Conservation (phyloP, 495 filamentous ascomycete genomes). For the Achaetomiella virescens region DNA sequence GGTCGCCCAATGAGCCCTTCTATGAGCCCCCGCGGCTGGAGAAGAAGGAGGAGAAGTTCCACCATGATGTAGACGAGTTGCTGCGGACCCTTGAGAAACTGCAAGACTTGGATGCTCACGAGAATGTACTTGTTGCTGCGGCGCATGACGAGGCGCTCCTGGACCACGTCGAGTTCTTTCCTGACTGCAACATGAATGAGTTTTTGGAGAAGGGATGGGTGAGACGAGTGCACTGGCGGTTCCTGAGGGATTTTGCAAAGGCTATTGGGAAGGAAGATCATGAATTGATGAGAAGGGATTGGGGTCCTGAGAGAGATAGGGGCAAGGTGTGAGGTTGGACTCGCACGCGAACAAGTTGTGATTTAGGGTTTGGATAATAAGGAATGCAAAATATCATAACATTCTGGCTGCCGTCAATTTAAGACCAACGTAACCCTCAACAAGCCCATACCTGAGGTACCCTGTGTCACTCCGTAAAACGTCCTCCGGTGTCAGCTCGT, state of each 20-base stretch:
- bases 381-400: too few relatives aligned
- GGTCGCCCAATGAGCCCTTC: slow-evolving; percentile 26
- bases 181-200: slow-evolving; percentile 38
- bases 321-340: too few relatives aligned
- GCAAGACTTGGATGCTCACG: slow-evolving; percentile 45
- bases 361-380: too few relatives aligned
- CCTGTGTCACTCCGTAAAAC: too few relatives aligned
- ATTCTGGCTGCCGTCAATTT: too few relatives aligned
- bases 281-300: slow-evolving; percentile 11
- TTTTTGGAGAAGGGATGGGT: slow-evolving; percentile 49
- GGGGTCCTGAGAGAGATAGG: background rate
- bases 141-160: slow-evolving; percentile 48
- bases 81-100: slow-evolving; percentile 38
- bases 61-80: slow-evolving; percentile 23
- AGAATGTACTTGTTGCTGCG: slow-evolving; percentile 45
- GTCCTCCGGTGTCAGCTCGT: too few relatives aligned
- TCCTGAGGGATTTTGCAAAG: slow-evolving; percentile 48
- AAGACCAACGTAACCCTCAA: too few relatives aligned
- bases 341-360: too few relatives aligned
- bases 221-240: slow-evolving; percentile 46
- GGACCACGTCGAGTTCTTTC: slow-evolving; percentile 46
- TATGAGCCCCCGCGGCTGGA: slow-evolving; percentile 24
- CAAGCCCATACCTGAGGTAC: too few relatives aligned
- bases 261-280: slow-evolving; percentile 27
- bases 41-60: slow-evolving; percentile 6